A percentile compares a stretch with the other conserved stretches of the same genome.
Conservation (phyloP, 257 asterid species). For the Schizonepeta tenuifolia region DNA sequence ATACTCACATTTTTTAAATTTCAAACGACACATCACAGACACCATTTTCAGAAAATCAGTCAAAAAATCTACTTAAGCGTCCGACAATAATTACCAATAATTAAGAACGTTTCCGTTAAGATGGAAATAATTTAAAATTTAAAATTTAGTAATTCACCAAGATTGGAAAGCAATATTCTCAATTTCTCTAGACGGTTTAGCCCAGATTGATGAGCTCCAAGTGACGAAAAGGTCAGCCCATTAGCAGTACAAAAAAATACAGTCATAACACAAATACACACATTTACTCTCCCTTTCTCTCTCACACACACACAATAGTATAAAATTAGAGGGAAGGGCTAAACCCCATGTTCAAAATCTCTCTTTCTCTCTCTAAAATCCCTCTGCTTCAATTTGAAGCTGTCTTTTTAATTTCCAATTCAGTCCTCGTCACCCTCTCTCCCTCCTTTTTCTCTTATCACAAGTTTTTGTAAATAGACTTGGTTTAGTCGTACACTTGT, state of each 20-base stretch:
- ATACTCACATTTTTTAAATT: too few species aligned
- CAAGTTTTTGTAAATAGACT: conserved; percentile 26
- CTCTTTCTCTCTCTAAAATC: conserved; percentile 40
- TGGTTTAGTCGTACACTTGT: conserved; percentile 19
- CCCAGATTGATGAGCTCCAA: neutral
- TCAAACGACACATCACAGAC: neutral
- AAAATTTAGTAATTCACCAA: neutral
- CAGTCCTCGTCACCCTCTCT: conserved; percentile 31
- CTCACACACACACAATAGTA: conserved; percentile 27
- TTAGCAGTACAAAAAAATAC: too few species aligned
- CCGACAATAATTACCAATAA: too few species aligned
- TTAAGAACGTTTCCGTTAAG: too few species aligned
- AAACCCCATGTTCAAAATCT: conserved; percentile 40
- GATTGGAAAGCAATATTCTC: neutral
- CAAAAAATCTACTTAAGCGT: too few species aligned
- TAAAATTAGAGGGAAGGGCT: conserved; percentile 35
- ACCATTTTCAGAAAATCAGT: neutral
- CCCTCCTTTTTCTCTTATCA: conserved; percentile 31
- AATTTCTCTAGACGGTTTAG: neutral
- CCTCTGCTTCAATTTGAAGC: conserved; percentile 72
- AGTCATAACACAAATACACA: too few species aligned
- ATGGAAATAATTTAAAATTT: too few species aligned
- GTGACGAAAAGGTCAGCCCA: neutral
- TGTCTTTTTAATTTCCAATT: conserved; percentile 49
- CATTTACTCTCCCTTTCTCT: neutral